phyloP scores from a whole-genome alignment of 768 basidiomycete species.

The Cystofilobasidium capitatum region DNA sequence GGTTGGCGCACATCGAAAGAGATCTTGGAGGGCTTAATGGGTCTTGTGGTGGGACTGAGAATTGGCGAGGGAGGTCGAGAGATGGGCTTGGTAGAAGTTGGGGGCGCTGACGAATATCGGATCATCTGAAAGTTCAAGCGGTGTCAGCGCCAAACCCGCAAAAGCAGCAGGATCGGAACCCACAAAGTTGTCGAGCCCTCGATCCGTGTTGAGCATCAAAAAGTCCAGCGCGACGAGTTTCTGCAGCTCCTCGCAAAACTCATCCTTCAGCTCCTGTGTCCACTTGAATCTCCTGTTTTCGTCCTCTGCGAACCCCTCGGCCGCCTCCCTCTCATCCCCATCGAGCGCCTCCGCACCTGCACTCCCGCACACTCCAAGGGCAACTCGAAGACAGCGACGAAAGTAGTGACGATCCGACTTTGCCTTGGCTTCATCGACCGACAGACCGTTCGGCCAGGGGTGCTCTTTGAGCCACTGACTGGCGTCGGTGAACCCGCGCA shows the following conservation, averaged over 20 bases:
- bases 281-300: slow-evolving; percentile 57
- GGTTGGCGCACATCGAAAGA: not conserved
- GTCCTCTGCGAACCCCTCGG: slow-evolving; percentile 56
- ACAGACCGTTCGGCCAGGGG: slow-evolving; percentile 70
- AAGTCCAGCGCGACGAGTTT: slow-evolving; percentile 80
- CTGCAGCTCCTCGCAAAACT: slow-evolving; percentile 78
- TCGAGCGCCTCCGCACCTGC: slow-evolving; percentile 60
- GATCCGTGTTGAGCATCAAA: slow-evolving; percentile 85
- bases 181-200: slow-evolving; percentile 69
- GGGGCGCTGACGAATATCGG: slow-evolving; percentile 4
- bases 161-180: not conserved
- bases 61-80: not conserved
- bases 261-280: slow-evolving; percentile 65
- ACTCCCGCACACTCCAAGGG: slow-evolving; percentile 56
- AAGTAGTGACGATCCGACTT: slow-evolving; percentile 7
- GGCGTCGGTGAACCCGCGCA: slow-evolving; percentile 54
- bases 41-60: not conserved
- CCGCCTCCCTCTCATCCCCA: slow-evolving; percentile 55
- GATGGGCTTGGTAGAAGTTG: not conserved
- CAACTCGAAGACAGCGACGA: slow-evolving; percentile 7
- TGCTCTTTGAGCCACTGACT: slow-evolving; percentile 52
- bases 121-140: slow-evolving; percentile 12
- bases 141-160: not conserved
- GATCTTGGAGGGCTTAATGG: not conserved
- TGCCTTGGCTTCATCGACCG: slow-evolving; percentile 32